Evolutionary conservation across 345 rosid species (phyloP).

Genomic region (Fremontodendron californicum): DNA sequence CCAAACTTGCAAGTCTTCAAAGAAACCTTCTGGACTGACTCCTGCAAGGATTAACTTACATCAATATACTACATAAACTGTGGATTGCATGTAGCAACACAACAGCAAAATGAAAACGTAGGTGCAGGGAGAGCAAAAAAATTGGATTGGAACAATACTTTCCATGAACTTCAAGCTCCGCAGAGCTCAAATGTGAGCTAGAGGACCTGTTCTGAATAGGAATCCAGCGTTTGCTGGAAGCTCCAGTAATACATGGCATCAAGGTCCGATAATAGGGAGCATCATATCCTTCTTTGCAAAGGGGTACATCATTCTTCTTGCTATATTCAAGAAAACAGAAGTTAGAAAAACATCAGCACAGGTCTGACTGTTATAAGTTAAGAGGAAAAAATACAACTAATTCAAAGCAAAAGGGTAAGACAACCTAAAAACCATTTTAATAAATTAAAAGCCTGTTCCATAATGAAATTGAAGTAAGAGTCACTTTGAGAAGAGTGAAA

Average conservation of each 20-base stretch:
- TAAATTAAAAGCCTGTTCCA: not conserved
- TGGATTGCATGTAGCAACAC: not conserved
- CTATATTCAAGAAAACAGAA: constrained; percentile 33
- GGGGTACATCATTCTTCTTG: constrained; percentile 42
- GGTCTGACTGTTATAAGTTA: not conserved
- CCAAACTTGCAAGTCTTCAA: constrained; percentile 63
- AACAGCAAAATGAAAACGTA: not conserved
- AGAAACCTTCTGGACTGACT: constrained; percentile 65
- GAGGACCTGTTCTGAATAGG: constrained; percentile 81
- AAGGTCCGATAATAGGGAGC: constrained; percentile 73
- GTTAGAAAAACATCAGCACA: constrained; percentile 5
- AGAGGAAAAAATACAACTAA: not conserved
- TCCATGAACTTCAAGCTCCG: constrained; percentile 79
- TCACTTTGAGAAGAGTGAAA: not conserved
- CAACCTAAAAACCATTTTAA: not conserved
- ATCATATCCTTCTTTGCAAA: constrained; percentile 67
- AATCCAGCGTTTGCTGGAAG: constrained; percentile 77
- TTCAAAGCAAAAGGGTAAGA: constrained; percentile 1
- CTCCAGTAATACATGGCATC: constrained; percentile 68
- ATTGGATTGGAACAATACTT: constrained; percentile 45
- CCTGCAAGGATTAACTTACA: constrained; percentile 49
- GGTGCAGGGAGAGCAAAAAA: not conserved
- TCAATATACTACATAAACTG: constrained; percentile 15
- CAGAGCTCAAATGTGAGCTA: constrained; percentile 45
- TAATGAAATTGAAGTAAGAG: not conserved